Evolutionary conservation across 2,329 filamentous ascomycete genomes (phyloP), one percentile per base, ranked within the genome.

Genomic region (Claviceps quebecensis): DNA sequence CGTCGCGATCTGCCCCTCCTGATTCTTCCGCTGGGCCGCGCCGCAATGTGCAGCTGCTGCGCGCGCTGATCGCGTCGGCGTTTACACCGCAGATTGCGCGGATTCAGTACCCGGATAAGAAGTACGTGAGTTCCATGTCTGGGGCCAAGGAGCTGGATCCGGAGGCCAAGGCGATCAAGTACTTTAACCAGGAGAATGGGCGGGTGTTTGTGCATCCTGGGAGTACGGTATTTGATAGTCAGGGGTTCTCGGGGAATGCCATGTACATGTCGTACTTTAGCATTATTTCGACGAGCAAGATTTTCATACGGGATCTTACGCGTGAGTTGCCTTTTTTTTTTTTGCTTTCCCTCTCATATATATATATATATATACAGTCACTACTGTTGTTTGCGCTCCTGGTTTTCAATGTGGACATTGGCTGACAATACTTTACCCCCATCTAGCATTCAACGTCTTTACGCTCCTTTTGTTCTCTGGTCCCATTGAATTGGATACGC

Each of bases 61-160:
- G 84, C 22, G 84, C 84, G 1, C 69, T 89, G 23, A 77, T 87
- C 26, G 84, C 84, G 4, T 83, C 83, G 3, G 81, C 85, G 3
- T 87, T 88, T 65, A 78, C 81, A 34, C 93, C 93, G 0, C 91
- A 97, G 67, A 81, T 96, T 56, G 89, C 89, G 14, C 81, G 90
- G 50, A 95, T 98, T 63, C 84, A 89, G 57, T 87, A 96, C 58
- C 93, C 93, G 0, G 88, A 95, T 69, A 95, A 95, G 72, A 97
- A 96, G 67, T 98, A 94, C 66, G 86, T 87, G 13, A 81, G 83
- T 38, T 88, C 87, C 2, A 80, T 94, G 56, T 87, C 87, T 1
- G 93, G 93, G 7, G 87, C 93, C 0, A 87, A 97, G 1, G 91
- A 93, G 64, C 75, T 96, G 6, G 93, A 98, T 63, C 91, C 91